Base-by-base conservation (phyloP, 176 grass and related monocot species). In the Triticum dicoccoides region DNA sequence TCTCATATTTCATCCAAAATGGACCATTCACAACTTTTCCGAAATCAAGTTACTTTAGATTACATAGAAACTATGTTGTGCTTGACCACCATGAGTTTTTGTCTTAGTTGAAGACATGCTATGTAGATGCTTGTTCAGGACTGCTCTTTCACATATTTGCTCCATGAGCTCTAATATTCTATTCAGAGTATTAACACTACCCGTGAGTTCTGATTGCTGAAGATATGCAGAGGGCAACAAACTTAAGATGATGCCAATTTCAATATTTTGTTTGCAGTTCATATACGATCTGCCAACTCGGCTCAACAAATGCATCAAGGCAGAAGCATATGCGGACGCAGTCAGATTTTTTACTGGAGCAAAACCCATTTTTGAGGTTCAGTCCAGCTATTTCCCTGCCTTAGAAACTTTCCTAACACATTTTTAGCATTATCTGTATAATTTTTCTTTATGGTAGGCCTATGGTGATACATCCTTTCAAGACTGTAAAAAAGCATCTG, bases 331-430 rank as follows among this genome's bases (percentile, higher is more conserved):
- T 91, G 88, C 78, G 24, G 97, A 99, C 38, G 97, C 97, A 78
- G 97, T 99, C 65, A 99, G 83, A 51, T 94, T 96, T 90, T 99
- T 99, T 92, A 97, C 85, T 75, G 97, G 97, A 93, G 94, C 92
- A 63, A 97, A 94, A 74, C 97, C 97, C 67, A 96, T 99, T 80
- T 99, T 99, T 69, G 90, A 94, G 97, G 97, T 99, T 76, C 29
- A 78, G 47, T 80, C 86, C 51, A 79, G 32, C 23, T 88, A 86
- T 71, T 86, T 73, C 39, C 62, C 77, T 13, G 34, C 47, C 14
- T 82, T 74, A 33, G 24, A 75, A 83, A 80, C 39, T 83, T 38
- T n/a, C 54, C 47, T 32, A 62, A 35, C 11, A 27, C 13, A 21
- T 83, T 51, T 81, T 78, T 80, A 88, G 21, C 34, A 82, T 85